Base-by-base conservation (phyloP, 257 asterid genomes). In the Lantana camara region DNA sequence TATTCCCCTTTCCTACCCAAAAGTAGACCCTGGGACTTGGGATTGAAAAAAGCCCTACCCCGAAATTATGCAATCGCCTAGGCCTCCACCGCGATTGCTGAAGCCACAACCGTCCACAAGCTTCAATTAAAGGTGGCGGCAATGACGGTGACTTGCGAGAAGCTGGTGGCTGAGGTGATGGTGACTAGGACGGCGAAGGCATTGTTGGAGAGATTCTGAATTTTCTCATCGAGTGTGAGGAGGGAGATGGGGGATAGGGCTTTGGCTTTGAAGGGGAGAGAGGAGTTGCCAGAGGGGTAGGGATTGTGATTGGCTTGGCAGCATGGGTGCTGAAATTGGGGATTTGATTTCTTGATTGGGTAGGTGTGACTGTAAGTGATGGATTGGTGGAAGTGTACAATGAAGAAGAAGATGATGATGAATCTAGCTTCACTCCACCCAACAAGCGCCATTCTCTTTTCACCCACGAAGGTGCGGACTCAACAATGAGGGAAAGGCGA, bases 81-180 rank as follows among this genome's bases (percentile, higher is more conserved):
- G 9, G 95, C 97, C 81, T 93, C 98, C 46, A 77, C 82, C 4
- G 88, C 94, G 16, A 87, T 65, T 10, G 91, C 87, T 1, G 77
- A 46, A 0, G 90, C 91, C 29, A 93, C 79, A 16, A 64, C 75
- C 38, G 73, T 64, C 98, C 98, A 93, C 4, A 87, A 15, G 37
- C 73, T 82, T 48, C 94, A 77, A 70, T 89, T 93, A 69, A 87
- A 93, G 32, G 97, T 59, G 54, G 97, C 88, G 53, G 95, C 83
- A 17, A 94, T 59, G 69, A 83, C 77, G 63, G 90, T 79, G 50
- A 93, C 96, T 59, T 93, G 98, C 0, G 98, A 97, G 79, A 93
- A 93, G 34, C 44, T 27, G 19, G 98, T 93, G 64, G 96, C 95
- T 20, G 87, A 49, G 53, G 60, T 63, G 66, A 93, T 64, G 0